Base-by-base conservation (phyloP, 768 basidiomycete species). In the Boletus rufocinnamomeus region DNA sequence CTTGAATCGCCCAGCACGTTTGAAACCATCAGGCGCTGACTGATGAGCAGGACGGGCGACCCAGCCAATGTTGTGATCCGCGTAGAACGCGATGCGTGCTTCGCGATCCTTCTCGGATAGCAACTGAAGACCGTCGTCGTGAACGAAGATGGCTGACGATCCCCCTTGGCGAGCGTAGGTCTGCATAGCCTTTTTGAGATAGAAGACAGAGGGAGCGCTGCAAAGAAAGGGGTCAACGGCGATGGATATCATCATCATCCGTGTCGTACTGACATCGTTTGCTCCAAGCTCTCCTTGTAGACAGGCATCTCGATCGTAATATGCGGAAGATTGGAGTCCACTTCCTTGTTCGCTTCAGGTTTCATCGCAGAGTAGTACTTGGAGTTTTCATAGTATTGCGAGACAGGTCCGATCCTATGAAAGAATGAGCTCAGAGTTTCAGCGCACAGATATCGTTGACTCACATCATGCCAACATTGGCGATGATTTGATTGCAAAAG, bases 301-400 rank as follows among this genome's bases (percentile, higher is more conserved):
- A 94, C 93, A 0, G 93, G 93, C 75, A 95, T 79, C 72, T 94
- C 85, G 50, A 94, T 78, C 1, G 89, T 88, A 17, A 92, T 79
- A 66, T 91, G 90, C 2, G 89, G 91, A 4, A 92, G 78, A 53
- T 75, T 78, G 1, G 77, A 64, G 68, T 90, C 88, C 55, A 90
- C 77, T 17, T 82, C 84, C 52, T 82, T 79, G 70, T 87, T 88
- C 0, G 84, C 71, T 27, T 76, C 79, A 0, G 90, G 88, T 45
- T 77, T 79, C 50, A 80, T 72, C 13, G 90, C 89, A 13, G 89
- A 92, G 68, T 91, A 95, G 72, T 88, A 95, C 40, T 80, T 82
- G 0, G 91, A 92, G 70, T 94, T 94, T 65, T 93, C 86, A 67
- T 90, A 85, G 70, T 84, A 91, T 62, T 94, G 93, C 7, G 91